Base-by-base conservation (phyloP, 768 basidiomycete genomes). In the Russula sp. region DNA sequence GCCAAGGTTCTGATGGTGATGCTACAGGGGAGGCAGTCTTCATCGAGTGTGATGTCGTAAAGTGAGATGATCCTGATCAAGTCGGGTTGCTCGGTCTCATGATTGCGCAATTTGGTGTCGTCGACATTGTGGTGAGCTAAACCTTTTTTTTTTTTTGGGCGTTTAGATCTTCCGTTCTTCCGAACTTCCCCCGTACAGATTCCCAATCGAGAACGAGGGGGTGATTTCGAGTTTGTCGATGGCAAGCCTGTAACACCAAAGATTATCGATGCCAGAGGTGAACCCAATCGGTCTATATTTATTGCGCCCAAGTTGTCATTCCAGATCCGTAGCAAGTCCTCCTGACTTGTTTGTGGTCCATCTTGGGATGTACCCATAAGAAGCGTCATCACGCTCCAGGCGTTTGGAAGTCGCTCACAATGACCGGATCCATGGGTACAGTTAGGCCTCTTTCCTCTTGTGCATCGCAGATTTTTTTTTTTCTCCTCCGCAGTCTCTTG, bases 11-110 rank as follows among this genome's bases (percentile, higher is more conserved):
- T 37, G 37, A 37, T 8, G 6, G 37, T 11, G 11, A 11, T 11
- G 37, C 14, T 34, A 16, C 69, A 84, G 83, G 83, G 4, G 67
- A 75, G 22, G 82, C 80, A 7, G 67, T 73, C 11, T 77, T 71
- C 50, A 72, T 76, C 34, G 74, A 71, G 54, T 83, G 82, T 68
- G 75, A 85, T 67, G 84, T 86, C 40, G 77, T 76, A 6, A 68
- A 73, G 0, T 86, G 81, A 78, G 82, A 85, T 6, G 77, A 84
- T 51, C 79, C 84, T 6, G 77, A 84, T 52, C 80, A 80, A 58
- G 76, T 81, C 8, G 73, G 76, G 4, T 65, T 84, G 68, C 85
- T 84, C 65, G 80, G 83, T 58, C 70, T 77, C 35, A 80, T 82
- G 3, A 72, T 81, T 22, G 63, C 74, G 31, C 75, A 70, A 55